Base-by-base conservation (phyloP, 2,329 filamentous ascomycete genomes). In the Gliomastix tumulicola region DNA sequence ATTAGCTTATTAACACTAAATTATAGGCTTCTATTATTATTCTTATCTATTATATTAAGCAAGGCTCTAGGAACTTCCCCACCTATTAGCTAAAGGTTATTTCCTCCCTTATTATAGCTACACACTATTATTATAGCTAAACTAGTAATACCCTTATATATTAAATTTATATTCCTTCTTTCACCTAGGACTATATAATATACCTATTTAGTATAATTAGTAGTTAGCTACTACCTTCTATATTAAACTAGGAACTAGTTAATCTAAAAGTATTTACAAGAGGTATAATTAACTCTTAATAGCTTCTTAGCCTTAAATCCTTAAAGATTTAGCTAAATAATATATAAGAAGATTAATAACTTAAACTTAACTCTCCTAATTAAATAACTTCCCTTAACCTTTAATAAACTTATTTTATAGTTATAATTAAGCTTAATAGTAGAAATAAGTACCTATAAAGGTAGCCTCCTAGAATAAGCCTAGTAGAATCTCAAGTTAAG, bases 351-450 rank as follows among this genome's bases (percentile, higher is more conserved):
- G n/a, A n/a, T n/a, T n/a, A n/a, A n/a, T n/a, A n/a, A n/a, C n/a
- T n/a, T n/a, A n/a, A n/a, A n/a, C n/a, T n/a, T n/a, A n/a, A n/a
- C n/a, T n/a, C n/a, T n/a, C n/a, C n/a, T n/a, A n/a, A n/a, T n/a
- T n/a, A n/a, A n/a, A n/a, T n/a, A n/a, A n/a, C n/a, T n/a, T n/a
- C n/a, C n/a, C n/a, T 31, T 22, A 30, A 30, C 19, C 18, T 43
- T 32, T 44, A 37, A 18, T 20, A 5, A 20, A 21, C 31, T 15
- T 5, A 33, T 30, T 19, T 34, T 9, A 10, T 34, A 21, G 17
- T 34, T 20, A n/a, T n/a, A n/a, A n/a, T n/a, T n/a, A n/a, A n/a
- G n/a, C n/a, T n/a, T n/a, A n/a, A n/a, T n/a, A n/a, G n/a, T n/a
- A n/a, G n/a, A n/a, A n/a, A n/a, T n/a, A n/a, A n/a, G n/a, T n/a